Conservation (phyloP, 805 yeast genomes). For the Wickerhamomyces hampshirensis region DNA sequence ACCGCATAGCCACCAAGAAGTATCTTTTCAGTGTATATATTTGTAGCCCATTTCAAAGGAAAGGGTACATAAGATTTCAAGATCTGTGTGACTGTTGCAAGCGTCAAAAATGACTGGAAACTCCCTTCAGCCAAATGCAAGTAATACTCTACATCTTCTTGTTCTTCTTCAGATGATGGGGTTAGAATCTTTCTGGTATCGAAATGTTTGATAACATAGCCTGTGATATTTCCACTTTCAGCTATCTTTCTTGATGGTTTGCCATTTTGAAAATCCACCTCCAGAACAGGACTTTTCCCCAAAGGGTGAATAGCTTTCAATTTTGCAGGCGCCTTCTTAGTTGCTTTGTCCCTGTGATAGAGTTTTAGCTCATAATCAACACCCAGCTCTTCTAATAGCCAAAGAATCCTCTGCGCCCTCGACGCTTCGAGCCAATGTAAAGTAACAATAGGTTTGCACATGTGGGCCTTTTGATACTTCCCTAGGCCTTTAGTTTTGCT, state of each 20-base stretch:
- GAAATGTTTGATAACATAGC: slow-evolving; percentile 45
- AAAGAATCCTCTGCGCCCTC: slow-evolving; percentile 54
- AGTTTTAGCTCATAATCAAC: slow-evolving; percentile 50
- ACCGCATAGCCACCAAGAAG: background rate
- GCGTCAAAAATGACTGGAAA: slow-evolving; percentile 44
- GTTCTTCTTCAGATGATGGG: slow-evolving; percentile 35
- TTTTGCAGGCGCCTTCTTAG: slow-evolving; percentile 45
- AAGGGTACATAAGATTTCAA: background rate
- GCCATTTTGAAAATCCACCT: slow-evolving; percentile 32
- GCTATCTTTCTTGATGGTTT: slow-evolving; percentile 32
- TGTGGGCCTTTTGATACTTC: too few relatives aligned
- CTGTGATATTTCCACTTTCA: slow-evolving; percentile 58
- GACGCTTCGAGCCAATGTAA: slow-evolving; percentile 31
- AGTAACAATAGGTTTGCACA: background rate
- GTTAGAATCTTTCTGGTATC: slow-evolving; percentile 37
- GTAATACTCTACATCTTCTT: slow-evolving; percentile 43
- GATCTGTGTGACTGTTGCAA: slow-evolving; percentile 3
- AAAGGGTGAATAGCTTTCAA: slow-evolving; percentile 51
- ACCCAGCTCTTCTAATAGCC: slow-evolving; percentile 59
- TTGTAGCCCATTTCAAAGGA: background rate
- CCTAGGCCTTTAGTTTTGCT: too few relatives aligned
- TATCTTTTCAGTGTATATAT: background rate
- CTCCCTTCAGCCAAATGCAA: slow-evolving; percentile 61
- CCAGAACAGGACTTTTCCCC: slow-evolving; percentile 62
- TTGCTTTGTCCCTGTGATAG: slow-evolving; percentile 42